phyloP scores from a whole-genome alignment of 176 grass and related monocot genomes.

The Pontederia crassipes region DNA sequence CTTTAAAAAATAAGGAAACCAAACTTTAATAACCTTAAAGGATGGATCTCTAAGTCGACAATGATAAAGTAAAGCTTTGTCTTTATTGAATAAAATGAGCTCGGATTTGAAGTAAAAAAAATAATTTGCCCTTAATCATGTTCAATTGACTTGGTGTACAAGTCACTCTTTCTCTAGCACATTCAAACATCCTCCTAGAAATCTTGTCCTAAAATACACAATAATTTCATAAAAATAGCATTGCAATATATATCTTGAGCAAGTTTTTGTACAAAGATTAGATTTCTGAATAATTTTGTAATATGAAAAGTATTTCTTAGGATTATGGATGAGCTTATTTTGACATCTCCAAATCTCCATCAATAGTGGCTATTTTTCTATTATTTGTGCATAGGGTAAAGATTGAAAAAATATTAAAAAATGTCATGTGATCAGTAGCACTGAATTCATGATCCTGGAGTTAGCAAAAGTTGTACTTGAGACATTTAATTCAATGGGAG shows the following conservation, averaged over 20 bases:
- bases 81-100: background rate
- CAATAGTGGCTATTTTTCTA: background rate
- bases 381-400: background rate
- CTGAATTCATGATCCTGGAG: background rate
- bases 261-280: background rate
- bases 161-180: background rate
- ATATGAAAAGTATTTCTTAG: slow-evolving; percentile 4
- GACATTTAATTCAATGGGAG: background rate
- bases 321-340: background rate
- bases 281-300: background rate
- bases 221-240: background rate
- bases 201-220: background rate
- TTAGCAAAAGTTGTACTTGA: background rate
- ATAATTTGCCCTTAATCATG: too few species aligned
- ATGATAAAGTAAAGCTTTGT: background rate
- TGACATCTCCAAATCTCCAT: background rate
- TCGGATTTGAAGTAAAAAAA: background rate
- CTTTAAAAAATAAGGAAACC: background rate
- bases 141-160: background rate
- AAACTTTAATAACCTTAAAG: background rate
- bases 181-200: background rate
- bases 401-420: background rate
- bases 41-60: background rate
- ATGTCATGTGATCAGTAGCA: background rate
- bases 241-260: background rate